These are phyloP conservation scores for Arthrobotrys sphaeroides DNA, from an alignment of 2,329 filamentous ascomycete species.

Conservation along the genomic window DNA sequence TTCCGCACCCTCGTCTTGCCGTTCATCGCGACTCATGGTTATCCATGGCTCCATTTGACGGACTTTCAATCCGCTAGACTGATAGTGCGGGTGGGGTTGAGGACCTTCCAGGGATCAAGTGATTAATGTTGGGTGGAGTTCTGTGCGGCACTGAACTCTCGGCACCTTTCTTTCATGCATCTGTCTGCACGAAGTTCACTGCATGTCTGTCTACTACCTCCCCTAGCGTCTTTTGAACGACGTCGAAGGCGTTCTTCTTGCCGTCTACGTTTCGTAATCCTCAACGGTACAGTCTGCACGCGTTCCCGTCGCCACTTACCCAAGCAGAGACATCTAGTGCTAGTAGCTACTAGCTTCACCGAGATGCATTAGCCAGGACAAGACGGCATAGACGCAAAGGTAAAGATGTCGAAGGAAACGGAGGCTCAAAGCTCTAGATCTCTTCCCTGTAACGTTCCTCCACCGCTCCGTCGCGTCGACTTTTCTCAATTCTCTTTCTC, in stretches of 20 bases:
- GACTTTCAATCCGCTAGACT: constrained; percentile 7
- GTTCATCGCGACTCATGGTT: constrained; percentile 36
- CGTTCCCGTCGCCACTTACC: constrained; percentile 10
- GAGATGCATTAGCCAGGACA: constrained; percentile 1
- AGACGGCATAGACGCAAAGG: constrained; percentile 17
- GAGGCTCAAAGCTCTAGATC: constrained; percentile 31
- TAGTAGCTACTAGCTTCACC: constrained; percentile 17
- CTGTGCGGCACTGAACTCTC: constrained; percentile 12
- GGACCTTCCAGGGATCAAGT: constrained; percentile 11
- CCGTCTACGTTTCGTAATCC: constrained; percentile 28
- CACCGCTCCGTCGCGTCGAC: constrained; percentile 26
- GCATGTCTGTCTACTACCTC: not conserved
- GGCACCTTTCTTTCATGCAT: constrained; percentile 6
- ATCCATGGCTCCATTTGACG: constrained; percentile 24
- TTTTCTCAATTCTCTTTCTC: constrained; percentile 42
- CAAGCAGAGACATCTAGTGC: constrained; percentile 25
- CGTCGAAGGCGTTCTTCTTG: not conserved
- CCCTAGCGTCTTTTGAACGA: not conserved
- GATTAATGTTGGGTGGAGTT: constrained; percentile 9
- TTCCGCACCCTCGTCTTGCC: constrained; percentile 31
- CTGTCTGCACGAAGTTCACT: not conserved
- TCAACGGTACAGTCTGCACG: not conserved
- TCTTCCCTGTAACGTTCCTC: not conserved
- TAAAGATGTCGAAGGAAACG: not conserved
- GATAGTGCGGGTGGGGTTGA: constrained; percentile 4